Percentiles rank a stretch among this genome's conserved stretches.
Evolutionary conservation across 1,284 basidiomycete species (phyloP).

Genomic region (Fomitopsis betulina): DNA sequence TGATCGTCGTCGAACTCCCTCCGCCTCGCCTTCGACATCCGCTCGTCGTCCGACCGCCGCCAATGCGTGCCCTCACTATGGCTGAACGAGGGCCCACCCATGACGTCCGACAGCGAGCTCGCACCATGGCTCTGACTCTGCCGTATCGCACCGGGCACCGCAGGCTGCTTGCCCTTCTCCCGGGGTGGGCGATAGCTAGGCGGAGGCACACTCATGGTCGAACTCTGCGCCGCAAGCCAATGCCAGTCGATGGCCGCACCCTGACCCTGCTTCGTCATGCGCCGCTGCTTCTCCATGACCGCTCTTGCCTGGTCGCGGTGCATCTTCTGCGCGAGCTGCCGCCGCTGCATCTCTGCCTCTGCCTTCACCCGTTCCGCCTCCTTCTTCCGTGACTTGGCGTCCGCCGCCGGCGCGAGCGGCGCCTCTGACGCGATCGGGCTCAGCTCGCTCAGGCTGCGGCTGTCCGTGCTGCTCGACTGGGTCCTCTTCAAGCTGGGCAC

Average conservation of each 20-base stretch:
- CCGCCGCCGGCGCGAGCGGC: slow-evolving; percentile 28
- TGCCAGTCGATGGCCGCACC: slow-evolving; percentile 44
- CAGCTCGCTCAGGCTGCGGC: slow-evolving; percentile 54
- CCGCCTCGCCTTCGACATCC: slow-evolving; percentile 73
- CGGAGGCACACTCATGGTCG: slow-evolving; percentile 27
- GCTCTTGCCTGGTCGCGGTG: slow-evolving; percentile 87
- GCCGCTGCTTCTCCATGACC: slow-evolving; percentile 90
- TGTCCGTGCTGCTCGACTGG: slow-evolving; percentile 77
- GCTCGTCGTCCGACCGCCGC: slow-evolving; percentile 51
- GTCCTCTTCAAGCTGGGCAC: slow-evolving; percentile 79
- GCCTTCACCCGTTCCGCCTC: slow-evolving; percentile 81
- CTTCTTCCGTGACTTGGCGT: slow-evolving; percentile 87
- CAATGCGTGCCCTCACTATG: slow-evolving; percentile 32
- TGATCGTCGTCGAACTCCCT: slow-evolving; percentile 86
- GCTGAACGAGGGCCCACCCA: slow-evolving; percentile 49
- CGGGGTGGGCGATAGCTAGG: slow-evolving; percentile 3
- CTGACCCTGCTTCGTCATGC: slow-evolving; percentile 58
- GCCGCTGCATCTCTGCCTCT: slow-evolving; percentile 86
- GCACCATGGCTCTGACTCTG: slow-evolving; percentile 42
- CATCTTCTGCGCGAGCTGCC: slow-evolving; percentile 71
- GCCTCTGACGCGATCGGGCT: slow-evolving; percentile 35
- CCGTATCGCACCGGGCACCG: slow-evolving; percentile 52
- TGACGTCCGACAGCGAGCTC: slow-evolving; percentile 45
- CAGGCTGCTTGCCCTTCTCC: slow-evolving; percentile 47
- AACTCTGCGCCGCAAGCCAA: slow-evolving; percentile 44